Evolutionary conservation across 2,329 filamentous ascomycete genomes (phyloP).

Genomic region (Magnaporthiopsis rhizophila): DNA sequence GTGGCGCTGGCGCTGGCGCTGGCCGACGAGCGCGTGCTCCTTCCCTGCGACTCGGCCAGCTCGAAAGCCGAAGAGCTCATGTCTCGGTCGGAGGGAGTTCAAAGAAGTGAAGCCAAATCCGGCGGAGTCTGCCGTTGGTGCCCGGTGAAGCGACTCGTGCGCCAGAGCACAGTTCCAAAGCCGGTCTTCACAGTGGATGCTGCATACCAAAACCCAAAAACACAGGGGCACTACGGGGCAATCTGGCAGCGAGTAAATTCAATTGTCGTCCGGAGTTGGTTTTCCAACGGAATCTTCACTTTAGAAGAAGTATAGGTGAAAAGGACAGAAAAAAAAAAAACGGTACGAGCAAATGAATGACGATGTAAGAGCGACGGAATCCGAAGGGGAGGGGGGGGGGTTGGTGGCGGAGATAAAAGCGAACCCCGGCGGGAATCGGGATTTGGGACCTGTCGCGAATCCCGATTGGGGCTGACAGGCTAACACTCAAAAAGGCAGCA

Average conservation of each 20-base stretch:
- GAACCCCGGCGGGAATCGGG: background rate
- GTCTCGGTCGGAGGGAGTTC: no score
- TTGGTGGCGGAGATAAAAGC: no score
- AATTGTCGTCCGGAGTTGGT: no score
- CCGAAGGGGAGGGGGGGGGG: no score
- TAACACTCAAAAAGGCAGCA: no score
- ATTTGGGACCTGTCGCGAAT: background rate
- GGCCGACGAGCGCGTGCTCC: background rate
- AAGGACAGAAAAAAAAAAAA: background rate
- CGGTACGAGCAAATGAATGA: no score
- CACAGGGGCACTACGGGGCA: no score
- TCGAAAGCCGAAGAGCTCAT: background rate
- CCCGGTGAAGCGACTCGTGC: background rate
- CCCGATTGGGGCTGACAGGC: no score
- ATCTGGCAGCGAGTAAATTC: no score
- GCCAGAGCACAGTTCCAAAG: background rate
- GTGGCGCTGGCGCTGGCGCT: conserved; percentile 4
- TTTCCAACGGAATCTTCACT: no score
- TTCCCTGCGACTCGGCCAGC: background rate
- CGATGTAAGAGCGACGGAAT: background rate
- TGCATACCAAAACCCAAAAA: background rate
- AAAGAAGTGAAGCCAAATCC: background rate
- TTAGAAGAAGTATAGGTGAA: no score
- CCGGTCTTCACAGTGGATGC: background rate
- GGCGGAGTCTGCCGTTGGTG: background rate